Evolutionary conservation across 1,139 yeast species (phyloP), one percentile per base, ranked within the genome.

Genomic region (Diutina catenulata): DNA sequence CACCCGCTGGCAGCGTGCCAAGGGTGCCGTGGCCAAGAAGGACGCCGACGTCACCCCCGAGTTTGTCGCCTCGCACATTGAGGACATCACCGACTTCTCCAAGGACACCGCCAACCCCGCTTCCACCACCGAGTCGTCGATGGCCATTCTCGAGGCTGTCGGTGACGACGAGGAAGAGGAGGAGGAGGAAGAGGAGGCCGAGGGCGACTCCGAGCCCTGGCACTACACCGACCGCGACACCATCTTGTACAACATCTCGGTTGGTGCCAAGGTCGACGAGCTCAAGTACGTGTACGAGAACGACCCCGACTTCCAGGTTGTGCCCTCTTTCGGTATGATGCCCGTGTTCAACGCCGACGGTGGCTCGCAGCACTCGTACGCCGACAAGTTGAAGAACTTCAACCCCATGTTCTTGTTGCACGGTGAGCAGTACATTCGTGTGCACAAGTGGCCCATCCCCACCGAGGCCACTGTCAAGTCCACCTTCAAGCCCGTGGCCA

Each of bases 1-100:
- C 60, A 87, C 96, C 40, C 76, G 97, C 66, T 87, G 94, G 93
- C 94, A 88, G 64, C 76, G 96, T 59, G 79, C 94, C 41, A 77
- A 77, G 47, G 97, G 97, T 49, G 80, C 76, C 40, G 86, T 81
- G 14, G 71, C 78, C 42, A 47, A 36, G 36, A 18, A 24, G 15
- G 77, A 70, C 32, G 64, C 63, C 27, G 62, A 63, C 42, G 64
- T 75, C 40, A 62, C 78, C 21, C 80, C 87, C 24, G 97, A 88
- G 59, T 72, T 74, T 46, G 64, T 91, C 45, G 69, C 70, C 43
- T 80, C 77, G 41, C 68, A 80, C 56, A 77, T 91, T 76, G 61
- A 52, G 15, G 74, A 71, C 38, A 72, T 88, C 45, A 62, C 67
- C 42, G 79, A 84, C 60, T 91, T 84, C 57, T 58, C 70, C 32